Conservation (phyloP, 1,284 basidiomycete genomes). For the Ustilago crameri region DNA sequence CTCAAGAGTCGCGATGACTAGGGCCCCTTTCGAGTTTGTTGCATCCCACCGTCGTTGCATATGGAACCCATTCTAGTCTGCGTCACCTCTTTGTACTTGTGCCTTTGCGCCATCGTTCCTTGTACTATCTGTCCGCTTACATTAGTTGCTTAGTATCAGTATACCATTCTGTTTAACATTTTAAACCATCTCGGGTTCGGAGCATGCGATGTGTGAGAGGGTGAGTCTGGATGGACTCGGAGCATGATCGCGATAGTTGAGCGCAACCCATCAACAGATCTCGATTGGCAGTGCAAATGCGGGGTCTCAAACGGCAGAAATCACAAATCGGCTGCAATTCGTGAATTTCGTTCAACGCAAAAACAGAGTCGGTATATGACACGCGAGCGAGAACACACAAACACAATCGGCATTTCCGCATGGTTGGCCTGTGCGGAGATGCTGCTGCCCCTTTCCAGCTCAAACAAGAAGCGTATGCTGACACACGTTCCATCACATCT, state of each 20-base stretch:
- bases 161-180: constrained; percentile 9
- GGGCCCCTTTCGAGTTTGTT: not conserved
- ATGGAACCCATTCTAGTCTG: constrained; percentile 1
- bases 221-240: too few relatives aligned
- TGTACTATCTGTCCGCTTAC: constrained; percentile 7
- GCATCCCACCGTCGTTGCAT: not conserved
- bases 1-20: constrained; percentile 53
- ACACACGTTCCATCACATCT: constrained; percentile 4
- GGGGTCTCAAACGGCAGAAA: not conserved
- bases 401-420: too few relatives aligned
- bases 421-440: constrained; percentile 15
- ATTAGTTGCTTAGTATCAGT: constrained; percentile 15
- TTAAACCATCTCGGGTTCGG: not conserved
- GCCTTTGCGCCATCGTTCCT: constrained; percentile 3
- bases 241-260: too few relatives aligned
- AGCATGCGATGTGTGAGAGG: too few relatives aligned
- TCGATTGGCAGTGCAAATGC: not conserved
- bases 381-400: not conserved
- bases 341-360: not conserved
- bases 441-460: constrained; percentile 5
- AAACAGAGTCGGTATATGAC: too few relatives aligned
- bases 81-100: constrained; percentile 19
- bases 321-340: not conserved
- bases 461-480: not conserved
- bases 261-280: not conserved